These are phyloP conservation scores for Murraya paniculata DNA, from an alignment of 345 rosid species.

Conservation along the genomic window DNA sequence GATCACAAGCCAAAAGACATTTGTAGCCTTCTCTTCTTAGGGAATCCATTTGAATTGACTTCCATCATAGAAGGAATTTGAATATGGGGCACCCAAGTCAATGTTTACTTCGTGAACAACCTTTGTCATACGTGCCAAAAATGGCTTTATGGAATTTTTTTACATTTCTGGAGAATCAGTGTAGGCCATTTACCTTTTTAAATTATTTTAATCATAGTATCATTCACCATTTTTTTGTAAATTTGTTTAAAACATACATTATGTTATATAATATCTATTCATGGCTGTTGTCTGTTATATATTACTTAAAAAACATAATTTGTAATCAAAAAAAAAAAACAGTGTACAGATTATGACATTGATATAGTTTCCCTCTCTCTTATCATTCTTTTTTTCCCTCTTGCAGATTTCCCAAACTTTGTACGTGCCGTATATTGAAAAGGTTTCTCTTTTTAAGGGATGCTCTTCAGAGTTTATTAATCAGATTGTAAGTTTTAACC, in stretches of 20 bases:
- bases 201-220: background rate
- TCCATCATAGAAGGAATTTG: background rate
- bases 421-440: constrained; percentile 57
- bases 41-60: background rate
- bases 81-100: background rate
- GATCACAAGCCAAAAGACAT: background rate
- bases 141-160: background rate
- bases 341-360: constrained; percentile 2
- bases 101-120: background rate
- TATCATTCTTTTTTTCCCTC: constrained; percentile 1
- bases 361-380: constrained; percentile 11
- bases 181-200: background rate
- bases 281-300: background rate
- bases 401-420: constrained; percentile 69
- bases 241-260: background rate
- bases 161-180: background rate
- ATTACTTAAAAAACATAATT: background rate
- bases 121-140: background rate
- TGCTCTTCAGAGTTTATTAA: constrained; percentile 84
- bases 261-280: background rate
- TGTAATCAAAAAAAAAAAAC: too few relatives aligned
- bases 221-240: background rate
- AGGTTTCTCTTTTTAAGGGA: constrained; percentile 58
- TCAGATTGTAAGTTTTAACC: constrained; percentile 68
- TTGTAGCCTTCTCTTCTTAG: background rate